phyloP scores from a whole-genome alignment of 2,329 filamentous ascomycete species.

The Colletotrichum tamarilloi region DNA sequence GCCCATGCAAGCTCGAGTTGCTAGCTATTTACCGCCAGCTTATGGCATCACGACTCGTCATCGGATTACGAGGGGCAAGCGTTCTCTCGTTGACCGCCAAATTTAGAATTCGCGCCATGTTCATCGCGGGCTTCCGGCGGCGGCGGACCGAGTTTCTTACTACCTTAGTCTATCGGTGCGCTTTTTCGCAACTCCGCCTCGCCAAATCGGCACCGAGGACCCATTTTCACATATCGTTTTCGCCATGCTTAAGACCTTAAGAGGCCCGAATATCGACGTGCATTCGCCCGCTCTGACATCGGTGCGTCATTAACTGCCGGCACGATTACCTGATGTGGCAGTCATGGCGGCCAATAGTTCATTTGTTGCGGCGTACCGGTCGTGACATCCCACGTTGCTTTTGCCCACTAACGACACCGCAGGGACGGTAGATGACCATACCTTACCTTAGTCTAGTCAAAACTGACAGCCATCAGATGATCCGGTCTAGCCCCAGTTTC shows the following conservation, averaged over 20 bases:
- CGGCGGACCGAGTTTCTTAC: background rate
- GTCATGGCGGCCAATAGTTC: slow-evolving; percentile 35
- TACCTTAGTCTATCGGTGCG: background rate
- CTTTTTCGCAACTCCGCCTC: background rate
- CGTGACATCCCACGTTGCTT: slow-evolving; percentile 33
- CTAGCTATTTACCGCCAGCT: slow-evolving; percentile 15
- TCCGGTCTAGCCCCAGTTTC: slow-evolving; percentile 35
- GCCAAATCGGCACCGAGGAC: background rate
- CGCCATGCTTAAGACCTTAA: slow-evolving; percentile 4
- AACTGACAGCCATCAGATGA: slow-evolving; percentile 34
- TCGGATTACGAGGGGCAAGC: background rate
- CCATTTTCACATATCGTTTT: slow-evolving; percentile 2
- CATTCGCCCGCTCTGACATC: slow-evolving; percentile 33
- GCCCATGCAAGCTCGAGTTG: background rate
- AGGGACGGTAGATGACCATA: slow-evolving; percentile 30
- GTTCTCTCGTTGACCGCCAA: background rate
- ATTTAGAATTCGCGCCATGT: slow-evolving; percentile 12
- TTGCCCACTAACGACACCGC: slow-evolving; percentile 30
- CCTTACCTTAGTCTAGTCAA: slow-evolving; percentile 26
- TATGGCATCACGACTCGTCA: slow-evolving; percentile 11
- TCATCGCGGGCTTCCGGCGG: background rate
- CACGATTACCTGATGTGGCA: slow-evolving; percentile 27
- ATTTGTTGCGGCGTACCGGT: slow-evolving; percentile 23
- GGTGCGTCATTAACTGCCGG: slow-evolving; percentile 28
- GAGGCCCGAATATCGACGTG: slow-evolving; percentile 21